Percentiles rank a stretch among this genome's conserved stretches.
Evolutionary conservation across 169 alveolate genomes (phyloP).

Genomic region (Sarcocystis neurona): DNA sequence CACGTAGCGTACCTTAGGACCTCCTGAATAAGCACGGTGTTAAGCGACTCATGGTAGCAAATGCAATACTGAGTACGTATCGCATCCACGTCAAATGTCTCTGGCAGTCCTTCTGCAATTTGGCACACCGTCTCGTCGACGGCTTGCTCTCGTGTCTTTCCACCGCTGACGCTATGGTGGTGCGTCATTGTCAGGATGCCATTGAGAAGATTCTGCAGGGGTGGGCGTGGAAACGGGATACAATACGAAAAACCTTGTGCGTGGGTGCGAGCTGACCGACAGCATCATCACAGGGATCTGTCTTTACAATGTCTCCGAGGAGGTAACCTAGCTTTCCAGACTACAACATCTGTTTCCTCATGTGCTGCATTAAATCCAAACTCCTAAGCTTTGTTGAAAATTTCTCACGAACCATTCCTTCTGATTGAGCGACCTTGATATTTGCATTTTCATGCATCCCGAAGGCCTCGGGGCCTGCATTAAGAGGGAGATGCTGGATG

Average conservation of each 20-base stretch:
- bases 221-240: not conserved
- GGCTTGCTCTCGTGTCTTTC: constrained; percentile 69
- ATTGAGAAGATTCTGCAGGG: constrained; percentile 45
- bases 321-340: no score
- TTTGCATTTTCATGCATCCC: constrained; percentile 94
- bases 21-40: constrained; percentile 90
- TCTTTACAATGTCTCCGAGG: no score
- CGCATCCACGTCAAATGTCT: constrained; percentile 80
- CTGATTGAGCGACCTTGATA: constrained; percentile 87
- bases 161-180: constrained; percentile 79
- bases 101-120: constrained; percentile 79
- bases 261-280: no score
- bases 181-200: constrained; percentile 62
- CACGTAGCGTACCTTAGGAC: constrained; percentile 81
- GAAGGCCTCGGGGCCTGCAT: constrained; percentile 93
- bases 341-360: no score
- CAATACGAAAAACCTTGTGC: no score
- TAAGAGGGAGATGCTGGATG: constrained; percentile 85
- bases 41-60: constrained; percentile 88
- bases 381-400: no score
- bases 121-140: constrained; percentile 56
- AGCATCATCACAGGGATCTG: no score
- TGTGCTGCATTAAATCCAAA: no score
- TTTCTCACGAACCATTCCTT: constrained; percentile 79
- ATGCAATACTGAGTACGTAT: constrained; percentile 86